Evolutionary conservation across 805 yeast genomes (phyloP), one percentile per base, ranked within the genome.

Genomic region (Saccharomycopsis fibuligera): DNA sequence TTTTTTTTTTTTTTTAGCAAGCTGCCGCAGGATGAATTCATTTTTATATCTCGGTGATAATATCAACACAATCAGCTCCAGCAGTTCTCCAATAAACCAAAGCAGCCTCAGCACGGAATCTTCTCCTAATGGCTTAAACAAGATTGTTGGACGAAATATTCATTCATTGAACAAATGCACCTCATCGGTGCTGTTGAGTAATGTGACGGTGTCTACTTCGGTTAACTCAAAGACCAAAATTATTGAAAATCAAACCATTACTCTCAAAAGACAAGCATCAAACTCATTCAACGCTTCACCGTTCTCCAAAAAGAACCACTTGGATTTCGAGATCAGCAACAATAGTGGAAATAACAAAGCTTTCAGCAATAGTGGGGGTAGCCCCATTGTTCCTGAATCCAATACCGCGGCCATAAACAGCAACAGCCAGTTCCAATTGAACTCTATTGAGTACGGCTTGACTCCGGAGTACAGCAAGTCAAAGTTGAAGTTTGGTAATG

Each of bases 131-230:
- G 39, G 38, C 8, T 31, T 42, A 23, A 41, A 30, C 4, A 33
- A 41, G 35, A 41, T 41, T 27, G 31, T 27, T 27, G 37, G 37
- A 17, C 9, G 19, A 16, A 33, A 16, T n/a, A 12, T 33, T 12
- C 9, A n/a, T 8, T 33, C 19, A 12, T 6, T 33, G 19, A 33
- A 45, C 31, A 48, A 48, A 39, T 44, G 48, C 23, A 33, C 45
- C 8, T 48, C 52, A 4, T 41, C 48, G 16, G 52, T 51, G n/a
- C 47, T 45, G 47, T 27, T 51, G 19, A 47, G 44, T 30, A 47
- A 53, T 33, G 56, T 53, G n/a, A 53, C 56, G 3, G 56, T 53
- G 19, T 49, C 56, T 5, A 42, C 54, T 9, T 47, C 54, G 2
- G 36, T 53, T 21, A 53, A 53, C 37, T 39, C 49, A 19, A 50